These are phyloP conservation scores for Claviceps pazoutovae DNA, from an alignment of 2,329 filamentous ascomycete genomes.

Conservation along the genomic window DNA sequence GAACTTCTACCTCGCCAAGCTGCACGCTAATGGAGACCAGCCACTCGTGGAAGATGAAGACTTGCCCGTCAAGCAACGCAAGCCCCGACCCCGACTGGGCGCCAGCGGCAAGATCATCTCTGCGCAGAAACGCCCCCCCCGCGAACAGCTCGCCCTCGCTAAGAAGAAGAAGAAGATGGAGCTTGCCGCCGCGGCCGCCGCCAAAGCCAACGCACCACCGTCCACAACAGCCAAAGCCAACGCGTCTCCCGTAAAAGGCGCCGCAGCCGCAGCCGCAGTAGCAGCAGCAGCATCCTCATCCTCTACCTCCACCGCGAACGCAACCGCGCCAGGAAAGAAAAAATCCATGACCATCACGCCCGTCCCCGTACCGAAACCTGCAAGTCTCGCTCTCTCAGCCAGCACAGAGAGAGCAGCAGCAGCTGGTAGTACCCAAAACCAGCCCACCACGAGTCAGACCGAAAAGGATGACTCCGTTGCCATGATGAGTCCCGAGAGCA, in stretches of 20 bases:
- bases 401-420: conserved; percentile 43
- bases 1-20: conserved; percentile 80
- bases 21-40: conserved; percentile 68
- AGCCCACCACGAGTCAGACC: conserved; percentile 46
- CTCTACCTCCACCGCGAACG: conserved; percentile 19
- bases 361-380: conserved; percentile 23
- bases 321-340: conserved; percentile 37
- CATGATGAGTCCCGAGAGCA: conserved; percentile 78
- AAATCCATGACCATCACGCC: conserved; percentile 27
- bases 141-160: conserved; percentile 69
- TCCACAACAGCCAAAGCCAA: not conserved
- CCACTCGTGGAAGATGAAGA: conserved; percentile 90
- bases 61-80: conserved; percentile 80
- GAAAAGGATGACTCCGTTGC: conserved; percentile 56
- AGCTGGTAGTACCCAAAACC: conserved; percentile 38
- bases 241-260: not conserved
- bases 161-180: conserved; percentile 80
- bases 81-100: conserved; percentile 48
- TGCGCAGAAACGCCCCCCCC: conserved; percentile 67
- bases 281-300: conserved; percentile 22
- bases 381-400: conserved; percentile 26
- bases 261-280: conserved; percentile 14
- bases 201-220: conserved; percentile 21
- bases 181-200: conserved; percentile 34
- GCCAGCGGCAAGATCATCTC: conserved; percentile 76